Percentiles rank a stretch among this genome's conserved stretches.
Conservation (phyloP, 345 rosid genomes). For the Eucalyptus tenuipes region DNA sequence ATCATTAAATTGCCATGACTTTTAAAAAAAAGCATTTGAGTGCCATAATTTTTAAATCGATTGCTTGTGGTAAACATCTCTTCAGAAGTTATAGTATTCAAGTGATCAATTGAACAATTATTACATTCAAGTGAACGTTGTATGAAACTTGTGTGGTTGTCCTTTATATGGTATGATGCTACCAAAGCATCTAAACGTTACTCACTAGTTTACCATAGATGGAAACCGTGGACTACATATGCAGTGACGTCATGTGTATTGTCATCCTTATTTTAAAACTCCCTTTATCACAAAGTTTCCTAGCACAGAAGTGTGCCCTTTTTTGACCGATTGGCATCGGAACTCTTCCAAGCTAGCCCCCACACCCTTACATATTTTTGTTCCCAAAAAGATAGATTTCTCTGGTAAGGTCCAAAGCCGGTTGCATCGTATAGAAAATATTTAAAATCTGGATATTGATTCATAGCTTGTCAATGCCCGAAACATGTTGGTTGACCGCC, state of each 20-base stretch:
- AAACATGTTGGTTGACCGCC: not conserved
- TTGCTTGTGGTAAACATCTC: not conserved
- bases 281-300: not conserved
- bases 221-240: not conserved
- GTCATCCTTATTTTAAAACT: not conserved
- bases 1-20: not conserved
- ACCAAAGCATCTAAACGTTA: not conserved
- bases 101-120: not conserved
- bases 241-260: not conserved
- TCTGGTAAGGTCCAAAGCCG: not conserved
- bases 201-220: not conserved
- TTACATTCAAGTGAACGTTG: not conserved
- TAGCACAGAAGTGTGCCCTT: not conserved
- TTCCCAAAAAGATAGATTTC: not conserved
- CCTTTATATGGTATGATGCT: not conserved
- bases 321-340: not conserved
- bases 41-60: not conserved
- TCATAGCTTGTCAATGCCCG: not conserved
- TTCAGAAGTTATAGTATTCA: not conserved
- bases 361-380: not conserved
- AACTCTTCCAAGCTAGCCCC: not conserved
- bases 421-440: not conserved
- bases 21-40: too few relatives aligned
- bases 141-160: not conserved
- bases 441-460: not conserved